phyloP scores from a whole-genome alignment of 441 rosid species.

The Populus hybrid region DNA sequence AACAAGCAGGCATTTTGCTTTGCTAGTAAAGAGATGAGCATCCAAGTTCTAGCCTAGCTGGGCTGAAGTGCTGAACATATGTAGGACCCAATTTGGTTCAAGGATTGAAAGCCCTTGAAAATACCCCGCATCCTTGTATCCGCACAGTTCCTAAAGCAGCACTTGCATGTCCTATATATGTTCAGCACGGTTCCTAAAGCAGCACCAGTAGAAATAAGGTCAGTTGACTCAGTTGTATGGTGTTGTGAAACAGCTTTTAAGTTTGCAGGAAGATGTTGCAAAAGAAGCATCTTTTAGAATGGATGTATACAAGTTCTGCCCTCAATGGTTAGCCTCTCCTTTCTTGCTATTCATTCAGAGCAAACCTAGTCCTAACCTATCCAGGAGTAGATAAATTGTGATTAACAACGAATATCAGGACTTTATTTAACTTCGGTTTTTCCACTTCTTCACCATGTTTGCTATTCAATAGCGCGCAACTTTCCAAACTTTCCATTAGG shows the following conservation, averaged over 20 bases:
- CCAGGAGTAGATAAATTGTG: background rate
- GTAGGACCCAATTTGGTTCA: background rate
- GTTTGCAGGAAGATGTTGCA: background rate
- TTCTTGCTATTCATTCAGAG: background rate
- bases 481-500: no score
- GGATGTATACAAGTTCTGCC: conserved; percentile 13
- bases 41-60: background rate
- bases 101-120: background rate
- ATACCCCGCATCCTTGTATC: background rate
- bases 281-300: background rate
- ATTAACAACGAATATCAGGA: background rate
- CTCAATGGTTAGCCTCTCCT: conserved; percentile 2
- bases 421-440: background rate
- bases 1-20: background rate
- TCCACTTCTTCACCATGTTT: background rate
- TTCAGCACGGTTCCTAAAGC: background rate
- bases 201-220: background rate
- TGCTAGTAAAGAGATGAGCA: background rate
- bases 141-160: background rate
- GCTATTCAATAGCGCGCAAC: background rate
- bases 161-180: background rate
- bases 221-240: no score
- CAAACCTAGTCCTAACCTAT: background rate
- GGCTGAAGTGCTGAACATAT: background rate
- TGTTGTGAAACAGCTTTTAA: background rate